Percentiles rank a stretch among this genome's conserved stretches.
These are phyloP conservation scores for Erythrophleum fordii DNA, from an alignment of 306 rosid species.

Conservation along the genomic window DNA sequence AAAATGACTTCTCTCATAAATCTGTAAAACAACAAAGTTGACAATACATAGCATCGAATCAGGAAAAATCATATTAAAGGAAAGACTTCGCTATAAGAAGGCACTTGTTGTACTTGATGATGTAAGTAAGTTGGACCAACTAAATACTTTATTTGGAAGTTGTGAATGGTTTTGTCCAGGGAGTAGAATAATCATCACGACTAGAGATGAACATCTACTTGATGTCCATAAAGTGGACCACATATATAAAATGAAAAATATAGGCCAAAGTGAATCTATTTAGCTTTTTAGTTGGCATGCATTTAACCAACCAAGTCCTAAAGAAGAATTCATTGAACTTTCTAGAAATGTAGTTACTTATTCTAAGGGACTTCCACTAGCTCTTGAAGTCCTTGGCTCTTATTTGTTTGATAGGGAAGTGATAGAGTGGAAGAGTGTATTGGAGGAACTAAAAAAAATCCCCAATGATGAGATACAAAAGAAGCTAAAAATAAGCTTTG, in stretches of 20 bases:
- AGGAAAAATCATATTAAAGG: not conserved
- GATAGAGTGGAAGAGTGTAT: not conserved
- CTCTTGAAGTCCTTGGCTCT: not conserved
- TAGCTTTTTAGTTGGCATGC: not conserved
- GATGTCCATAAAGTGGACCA: fast-evolving
- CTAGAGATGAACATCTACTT: not conserved
- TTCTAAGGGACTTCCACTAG: not conserved
- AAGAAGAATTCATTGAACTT: not conserved
- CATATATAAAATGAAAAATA: not conserved
- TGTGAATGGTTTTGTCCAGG: not conserved
- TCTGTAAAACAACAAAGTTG: not conserved
- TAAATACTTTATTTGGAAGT: not conserved
- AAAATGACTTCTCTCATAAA: not conserved
- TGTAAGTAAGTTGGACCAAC: not conserved
- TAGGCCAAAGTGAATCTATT: not conserved
- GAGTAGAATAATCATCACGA: not conserved
- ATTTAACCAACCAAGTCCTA: not conserved
- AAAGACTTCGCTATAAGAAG: not conserved
- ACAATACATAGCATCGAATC: not conserved
- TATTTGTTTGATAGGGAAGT: not conserved
- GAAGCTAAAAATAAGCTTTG: no score
- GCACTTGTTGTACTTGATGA: not conserved
- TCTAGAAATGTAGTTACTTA: not conserved
- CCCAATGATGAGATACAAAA: not conserved
- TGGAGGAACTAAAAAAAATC: not conserved